Evolutionary conservation across 2,329 filamentous ascomycete genomes (phyloP).

Genomic region (Ophiocordyceps sinensis): DNA sequence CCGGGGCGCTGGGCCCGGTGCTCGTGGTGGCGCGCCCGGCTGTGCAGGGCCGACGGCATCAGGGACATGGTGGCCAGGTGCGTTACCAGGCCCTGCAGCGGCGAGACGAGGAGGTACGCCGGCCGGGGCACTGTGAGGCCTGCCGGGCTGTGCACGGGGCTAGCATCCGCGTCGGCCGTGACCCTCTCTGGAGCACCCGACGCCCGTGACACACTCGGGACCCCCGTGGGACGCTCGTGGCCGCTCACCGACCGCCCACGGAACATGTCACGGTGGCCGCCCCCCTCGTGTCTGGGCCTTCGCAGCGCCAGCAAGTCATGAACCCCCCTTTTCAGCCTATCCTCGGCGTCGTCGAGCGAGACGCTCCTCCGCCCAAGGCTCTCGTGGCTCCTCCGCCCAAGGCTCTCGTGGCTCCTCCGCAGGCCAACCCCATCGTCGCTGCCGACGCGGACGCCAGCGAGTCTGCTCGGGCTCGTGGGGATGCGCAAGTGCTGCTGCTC

Average conservation of each 20-base stretch:
- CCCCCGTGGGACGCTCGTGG: not conserved
- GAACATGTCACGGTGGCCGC: not conserved
- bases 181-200: not conserved
- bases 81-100: constrained; percentile 45
- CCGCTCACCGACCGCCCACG: not conserved
- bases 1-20: not conserved
- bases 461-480: constrained; percentile 9
- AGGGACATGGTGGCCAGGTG: constrained; percentile 49
- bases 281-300: constrained; percentile 9
- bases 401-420: constrained; percentile 23
- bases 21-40: not conserved
- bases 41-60: constrained; percentile 17
- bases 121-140: constrained; percentile 22
- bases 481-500: constrained; percentile 8
- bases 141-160: constrained; percentile 8
- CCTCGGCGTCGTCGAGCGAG: constrained; percentile 28
- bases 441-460: constrained; percentile 30
- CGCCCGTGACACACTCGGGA: not conserved
- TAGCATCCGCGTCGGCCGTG: not conserved
- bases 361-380: constrained; percentile 16
- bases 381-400: constrained; percentile 23
- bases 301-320: constrained; percentile 31
- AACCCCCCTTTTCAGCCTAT: constrained; percentile 30
- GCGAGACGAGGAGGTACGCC: constrained; percentile 54
- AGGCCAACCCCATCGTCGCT: constrained; percentile 28